Conservation (phyloP, 768 basidiomycete species). For the Vishniacozyma victoriae region DNA sequence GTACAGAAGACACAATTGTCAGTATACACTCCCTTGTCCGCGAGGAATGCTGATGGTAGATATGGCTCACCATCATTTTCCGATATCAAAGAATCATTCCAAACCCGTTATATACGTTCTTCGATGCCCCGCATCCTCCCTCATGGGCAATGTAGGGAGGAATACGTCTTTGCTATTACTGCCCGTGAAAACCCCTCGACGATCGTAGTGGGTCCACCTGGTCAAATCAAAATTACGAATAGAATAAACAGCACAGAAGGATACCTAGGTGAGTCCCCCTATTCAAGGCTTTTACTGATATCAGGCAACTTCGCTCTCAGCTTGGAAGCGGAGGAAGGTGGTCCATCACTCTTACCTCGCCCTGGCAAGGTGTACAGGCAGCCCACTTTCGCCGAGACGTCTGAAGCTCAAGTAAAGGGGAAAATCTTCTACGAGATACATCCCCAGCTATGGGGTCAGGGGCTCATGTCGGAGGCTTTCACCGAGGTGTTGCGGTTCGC, state of each 20-base stretch:
- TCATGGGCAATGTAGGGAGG: conserved; percentile 8
- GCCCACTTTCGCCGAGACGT: conserved; percentile 19
- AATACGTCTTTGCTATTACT: conserved; percentile 41
- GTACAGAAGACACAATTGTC: conserved; percentile 42
- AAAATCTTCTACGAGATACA: conserved; percentile 42
- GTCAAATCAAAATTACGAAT: conserved; percentile 16
- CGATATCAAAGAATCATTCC: conserved; percentile 25
- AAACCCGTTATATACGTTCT: conserved; percentile 25
- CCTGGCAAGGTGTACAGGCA: conserved; percentile 15
- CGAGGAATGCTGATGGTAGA: conserved; percentile 5
- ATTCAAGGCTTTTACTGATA: background rate
- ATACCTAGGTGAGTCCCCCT: conserved; percentile 26
- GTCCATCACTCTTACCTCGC: conserved; percentile 11
- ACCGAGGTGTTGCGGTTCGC: conserved; percentile 37
- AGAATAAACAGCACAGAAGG: conserved; percentile 28
- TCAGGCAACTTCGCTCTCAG: conserved; percentile 35
- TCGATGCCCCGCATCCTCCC: conserved; percentile 1
- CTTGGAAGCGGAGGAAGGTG: background rate
- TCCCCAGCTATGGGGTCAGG: conserved; percentile 42
- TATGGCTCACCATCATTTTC: conserved; percentile 18
- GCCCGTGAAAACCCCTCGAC: conserved; percentile 19
- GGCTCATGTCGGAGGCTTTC: conserved; percentile 40
- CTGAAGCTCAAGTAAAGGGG: conserved; percentile 11
- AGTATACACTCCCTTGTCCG: conserved; percentile 3
- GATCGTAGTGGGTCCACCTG: conserved; percentile 12